Base-by-base conservation (phyloP, 306 rosid genomes). In the Cicer pinnatifidum region DNA sequence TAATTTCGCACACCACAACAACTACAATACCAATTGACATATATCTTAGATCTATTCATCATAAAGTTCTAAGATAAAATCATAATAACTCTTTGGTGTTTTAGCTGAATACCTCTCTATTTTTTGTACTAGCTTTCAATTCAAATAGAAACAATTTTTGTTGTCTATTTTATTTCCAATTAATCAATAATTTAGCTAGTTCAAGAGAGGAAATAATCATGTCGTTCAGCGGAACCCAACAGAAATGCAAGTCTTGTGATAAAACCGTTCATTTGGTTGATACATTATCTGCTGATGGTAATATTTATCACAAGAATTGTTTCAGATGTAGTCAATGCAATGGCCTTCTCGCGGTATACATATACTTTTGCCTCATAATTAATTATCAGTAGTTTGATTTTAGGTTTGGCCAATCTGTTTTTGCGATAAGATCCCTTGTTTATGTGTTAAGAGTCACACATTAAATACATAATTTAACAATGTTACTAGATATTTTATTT, bases 161-260 rank as follows among this genome's bases (percentile, higher is more conserved):
- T 28, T 28, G 35, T 28, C 35, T 28, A 28, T 28, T 28, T 28
- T 28, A 28, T 28, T 28, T 28, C 5, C 3, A 28, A 28, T 28
- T 28, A 28, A 28, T 28, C 35, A 28, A 28, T 28, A 28, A 69
- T 3, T 53, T 16, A 67, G 75, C 75, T 52, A 75, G 70, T 54
- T 6, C 69, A 7, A 16, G 11, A 8, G 10, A 17, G 70, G 44
- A 9, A 13, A 23, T 23, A 79, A 73, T 65, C 51, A 90, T 90
- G 96, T 60, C 91, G 3, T 90, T 90, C 87, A 81, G 85, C 70
- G 96, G 96, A 58, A 90, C 96, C 72, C 96, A 82, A 39, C 93
- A 87, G 73, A 91, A 91, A 54, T 88, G 97, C 79, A 91, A 91
- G 83, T 85, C 86, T 23, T 91, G 97, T 12, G 92, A 91, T 28